Evolutionary conservation across 1,284 basidiomycete species (phyloP), one percentile per base, ranked within the genome.

Genomic region (Phylloporus gajari): DNA sequence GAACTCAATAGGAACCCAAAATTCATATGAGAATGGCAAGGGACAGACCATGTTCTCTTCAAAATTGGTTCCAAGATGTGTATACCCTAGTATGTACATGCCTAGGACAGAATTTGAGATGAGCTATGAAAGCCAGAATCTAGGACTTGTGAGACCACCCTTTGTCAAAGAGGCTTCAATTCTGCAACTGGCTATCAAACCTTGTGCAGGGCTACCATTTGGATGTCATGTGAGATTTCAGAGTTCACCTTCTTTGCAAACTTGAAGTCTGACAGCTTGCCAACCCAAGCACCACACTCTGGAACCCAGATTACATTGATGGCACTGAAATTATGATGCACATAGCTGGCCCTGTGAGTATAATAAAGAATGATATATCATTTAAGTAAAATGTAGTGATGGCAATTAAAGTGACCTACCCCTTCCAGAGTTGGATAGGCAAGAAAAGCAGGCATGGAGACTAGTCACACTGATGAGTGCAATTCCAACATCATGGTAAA

Each of bases 191-290:
- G n/a, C n/a, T n/a, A n/a, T n/a, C n/a, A n/a, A n/a, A n/a, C n/a
- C n/a, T n/a, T n/a, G n/a, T n/a, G n/a, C n/a, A n/a, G n/a, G n/a
- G n/a, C 75, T 69, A 75, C 74, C 8, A 64, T 76, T 58, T 48
- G 69, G 46, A 68, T 23, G 1, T 72, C 42, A 2, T 76, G 72
- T 1, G 42, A 59, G 6, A 21, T 13, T 4, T 58, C 13, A 0
- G 64, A 61, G 27, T 48, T 4, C 11, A 67, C 9, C 1, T 23
- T 65, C 32, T 72, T 75, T 13, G 69, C 74, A 46, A 64, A 77
- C 30, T 77, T 69, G 2, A 76, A 51, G 59, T 77, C 75, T 6
- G n/a, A 42, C 4, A 77, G 32, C 27, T 74, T 73, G 40, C 73
- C 68, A 15, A 58, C 21, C 32, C 32, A 12, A 13, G 32, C 30